Percentiles rank a stretch among this genome's conserved stretches.
These are phyloP conservation scores for Eremochloa ophiuroides DNA, from an alignment of 176 grass and related monocot species.

Conservation along the genomic window DNA sequence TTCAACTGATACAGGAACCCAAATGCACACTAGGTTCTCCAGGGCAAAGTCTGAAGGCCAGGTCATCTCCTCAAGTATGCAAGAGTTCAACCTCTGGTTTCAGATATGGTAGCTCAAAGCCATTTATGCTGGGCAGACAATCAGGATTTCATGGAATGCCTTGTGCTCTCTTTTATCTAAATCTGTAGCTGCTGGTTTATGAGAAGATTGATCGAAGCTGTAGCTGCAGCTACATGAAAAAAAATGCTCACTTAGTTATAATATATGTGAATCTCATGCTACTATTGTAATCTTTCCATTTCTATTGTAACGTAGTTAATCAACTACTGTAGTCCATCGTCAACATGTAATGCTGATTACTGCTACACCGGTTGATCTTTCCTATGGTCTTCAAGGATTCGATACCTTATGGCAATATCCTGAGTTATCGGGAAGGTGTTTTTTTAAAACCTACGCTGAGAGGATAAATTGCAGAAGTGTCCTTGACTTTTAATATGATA, in stretches of 20 bases:
- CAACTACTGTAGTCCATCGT: neutral
- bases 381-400: conserved; percentile 1
- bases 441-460: neutral
- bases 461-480: neutral
- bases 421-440: neutral
- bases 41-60: conserved; percentile 27
- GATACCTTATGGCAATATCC: neutral
- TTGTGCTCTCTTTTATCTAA: conserved; percentile 31
- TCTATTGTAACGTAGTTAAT: conserved; percentile 6
- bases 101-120: conserved; percentile 34
- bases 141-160: conserved; percentile 27
- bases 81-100: conserved; percentile 26
- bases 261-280: neutral
- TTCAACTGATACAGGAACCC: conserved; percentile 45
- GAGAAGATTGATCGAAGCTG: neutral
- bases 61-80: conserved; percentile 41
- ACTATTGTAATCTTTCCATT: conserved; percentile 4
- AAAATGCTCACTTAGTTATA: conserved; percentile 21
- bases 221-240: conserved; percentile 4
- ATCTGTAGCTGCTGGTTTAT: conserved; percentile 1
- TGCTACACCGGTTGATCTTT: neutral
- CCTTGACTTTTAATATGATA: neutral
- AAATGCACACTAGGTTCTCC: conserved; percentile 34
- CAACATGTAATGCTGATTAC: neutral
- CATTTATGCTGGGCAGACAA: conserved; percentile 20